Conservation (phyloP, 129 eudicot species). For the Saussurea involucrata region DNA sequence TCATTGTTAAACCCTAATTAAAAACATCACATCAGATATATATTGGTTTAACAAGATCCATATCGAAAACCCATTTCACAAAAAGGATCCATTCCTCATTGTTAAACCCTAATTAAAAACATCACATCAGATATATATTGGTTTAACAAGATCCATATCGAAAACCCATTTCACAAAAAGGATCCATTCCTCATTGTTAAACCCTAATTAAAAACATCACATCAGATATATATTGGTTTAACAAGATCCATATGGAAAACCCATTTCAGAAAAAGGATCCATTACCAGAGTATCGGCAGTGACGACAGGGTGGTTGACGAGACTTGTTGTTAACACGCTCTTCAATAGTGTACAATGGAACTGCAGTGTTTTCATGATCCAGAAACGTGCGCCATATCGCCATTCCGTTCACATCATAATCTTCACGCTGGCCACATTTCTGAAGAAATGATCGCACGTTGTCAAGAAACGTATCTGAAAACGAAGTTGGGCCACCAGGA, state of each 20-base stretch:
- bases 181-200: background rate
- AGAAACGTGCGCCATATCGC: conserved; percentile 66
- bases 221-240: no score
- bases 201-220: background rate
- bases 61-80: no score
- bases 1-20: conserved; percentile 7
- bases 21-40: background rate
- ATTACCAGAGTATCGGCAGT: conserved; percentile 73
- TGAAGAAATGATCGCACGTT: conserved; percentile 55
- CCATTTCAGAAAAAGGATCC: conserved; percentile 1
- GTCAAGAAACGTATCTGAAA: conserved; percentile 62
- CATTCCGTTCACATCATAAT: conserved; percentile 57
- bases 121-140: no score
- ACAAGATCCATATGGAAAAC: background rate
- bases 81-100: no score
- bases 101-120: conserved; percentile 7
- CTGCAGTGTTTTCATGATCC: conserved; percentile 48
- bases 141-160: no score
- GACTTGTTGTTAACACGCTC: conserved; percentile 55
- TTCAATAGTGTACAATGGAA: conserved; percentile 84
- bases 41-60: no score
- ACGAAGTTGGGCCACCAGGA: conserved; percentile 54
- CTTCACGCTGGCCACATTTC: conserved; percentile 56
- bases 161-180: background rate
- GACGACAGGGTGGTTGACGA: conserved; percentile 65